These are phyloP conservation scores for Neurospora africana DNA, from an alignment of 495 filamentous ascomycete genomes.

Conservation along the genomic window DNA sequence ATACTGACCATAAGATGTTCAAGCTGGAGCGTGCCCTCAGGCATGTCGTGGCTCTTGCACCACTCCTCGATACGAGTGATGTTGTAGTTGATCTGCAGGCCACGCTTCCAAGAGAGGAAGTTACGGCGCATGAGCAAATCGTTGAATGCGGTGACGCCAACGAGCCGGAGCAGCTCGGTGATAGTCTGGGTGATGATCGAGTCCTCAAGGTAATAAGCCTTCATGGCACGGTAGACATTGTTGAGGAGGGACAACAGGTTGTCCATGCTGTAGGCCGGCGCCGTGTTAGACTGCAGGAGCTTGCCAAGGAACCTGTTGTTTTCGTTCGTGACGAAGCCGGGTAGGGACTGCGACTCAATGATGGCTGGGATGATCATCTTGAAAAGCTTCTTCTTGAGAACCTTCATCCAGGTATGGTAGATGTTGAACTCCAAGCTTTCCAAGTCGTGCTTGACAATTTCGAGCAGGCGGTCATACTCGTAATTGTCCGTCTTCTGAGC, in stretches of 20 bases:
- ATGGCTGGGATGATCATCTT: conserved; percentile 99
- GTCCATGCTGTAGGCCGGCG: conserved; percentile 97
- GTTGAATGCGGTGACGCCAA: conserved; percentile 98
- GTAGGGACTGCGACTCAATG: conserved; percentile 96
- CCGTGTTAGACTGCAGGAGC: conserved; percentile 74
- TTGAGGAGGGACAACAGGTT: conserved; percentile 94
- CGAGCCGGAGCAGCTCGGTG: conserved; percentile 84
- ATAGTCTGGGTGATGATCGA: conserved; percentile 90
- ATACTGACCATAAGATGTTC: conserved; percentile 88
- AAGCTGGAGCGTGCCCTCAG: conserved; percentile 90
- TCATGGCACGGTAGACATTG: conserved; percentile 96
- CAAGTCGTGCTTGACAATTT: conserved; percentile 98
- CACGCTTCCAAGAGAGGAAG: conserved; percentile 99
- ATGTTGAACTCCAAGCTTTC: conserved; percentile 99
- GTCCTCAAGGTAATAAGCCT: conserved; percentile 93
- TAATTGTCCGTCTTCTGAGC: conserved; percentile 98
- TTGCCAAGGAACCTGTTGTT: conserved; percentile 97
- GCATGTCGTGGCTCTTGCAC: conserved; percentile 99
- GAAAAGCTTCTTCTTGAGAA: conserved; percentile 93
- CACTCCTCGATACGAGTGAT: conserved; percentile 99
- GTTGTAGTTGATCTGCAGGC: conserved; percentile 99
- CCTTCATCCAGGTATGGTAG: conserved; percentile 99
- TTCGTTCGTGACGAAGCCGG: conserved; percentile 97
- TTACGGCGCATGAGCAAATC: conserved; percentile 95
- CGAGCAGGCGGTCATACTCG: conserved; percentile 93